phyloP scores from a whole-genome alignment of 371 early-diverging fungal genomes.

The Mortierella polycephala region DNA sequence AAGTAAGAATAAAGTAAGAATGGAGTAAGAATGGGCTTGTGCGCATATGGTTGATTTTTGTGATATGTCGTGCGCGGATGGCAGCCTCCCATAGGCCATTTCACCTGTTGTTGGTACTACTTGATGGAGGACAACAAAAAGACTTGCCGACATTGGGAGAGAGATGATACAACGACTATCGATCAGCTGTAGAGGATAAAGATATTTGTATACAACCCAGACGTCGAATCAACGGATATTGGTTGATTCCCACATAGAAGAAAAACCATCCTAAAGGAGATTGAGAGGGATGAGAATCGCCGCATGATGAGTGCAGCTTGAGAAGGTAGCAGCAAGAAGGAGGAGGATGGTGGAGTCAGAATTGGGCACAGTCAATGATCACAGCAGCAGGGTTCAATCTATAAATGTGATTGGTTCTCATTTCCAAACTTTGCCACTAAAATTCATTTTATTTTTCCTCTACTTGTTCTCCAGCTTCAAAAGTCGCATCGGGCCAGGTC shows the following conservation, averaged over 20 bases:
- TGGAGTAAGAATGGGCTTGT: slow-evolving; percentile 13
- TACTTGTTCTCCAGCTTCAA: slow-evolving; percentile 22
- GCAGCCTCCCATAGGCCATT: slow-evolving; percentile 13
- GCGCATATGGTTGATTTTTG: slow-evolving; percentile 7
- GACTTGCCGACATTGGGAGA: background rate
- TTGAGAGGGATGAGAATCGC: background rate
- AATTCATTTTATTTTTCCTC: background rate
- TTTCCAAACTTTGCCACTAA: too few species aligned
- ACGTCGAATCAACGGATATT: background rate
- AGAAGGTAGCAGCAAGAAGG: background rate
- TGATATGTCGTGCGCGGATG: slow-evolving; percentile 28
- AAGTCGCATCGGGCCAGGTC: slow-evolving; percentile 33
- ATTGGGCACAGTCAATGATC: slow-evolving; percentile 4
- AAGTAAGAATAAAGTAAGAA: background rate
- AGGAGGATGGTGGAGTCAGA: background rate
- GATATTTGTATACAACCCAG: background rate
- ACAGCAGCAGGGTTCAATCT: slow-evolving; percentile 16
- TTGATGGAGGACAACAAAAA: background rate
- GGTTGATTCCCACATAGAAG: background rate
- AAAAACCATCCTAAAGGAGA: background rate
- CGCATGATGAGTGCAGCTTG: background rate
- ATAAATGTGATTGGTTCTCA: slow-evolving; percentile 10
- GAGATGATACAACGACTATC: too few species aligned
- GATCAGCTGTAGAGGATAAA: too few species aligned
- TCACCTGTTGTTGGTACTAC: too few species aligned